Evolutionary conservation across 805 yeast genomes (phyloP).

Genomic region (Zygosaccharomyces kombuchaensis): DNA sequence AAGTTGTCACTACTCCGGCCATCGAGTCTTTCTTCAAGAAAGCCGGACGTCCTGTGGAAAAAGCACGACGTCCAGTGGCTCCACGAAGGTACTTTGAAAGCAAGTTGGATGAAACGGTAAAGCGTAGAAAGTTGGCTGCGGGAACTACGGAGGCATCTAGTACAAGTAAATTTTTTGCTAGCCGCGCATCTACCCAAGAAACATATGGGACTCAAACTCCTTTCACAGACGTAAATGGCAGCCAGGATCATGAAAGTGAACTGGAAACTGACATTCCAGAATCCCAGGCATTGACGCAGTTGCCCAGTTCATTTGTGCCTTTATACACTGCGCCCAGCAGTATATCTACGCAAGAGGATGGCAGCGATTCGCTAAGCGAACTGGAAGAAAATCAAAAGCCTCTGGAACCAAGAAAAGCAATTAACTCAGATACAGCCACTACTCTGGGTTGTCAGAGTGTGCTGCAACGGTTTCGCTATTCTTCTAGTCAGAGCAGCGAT

Average conservation of each 20-base stretch:
- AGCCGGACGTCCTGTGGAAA: background rate
- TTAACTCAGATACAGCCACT: background rate
- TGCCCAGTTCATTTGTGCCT: constrained; percentile 20
- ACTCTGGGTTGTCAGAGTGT: constrained; percentile 4
- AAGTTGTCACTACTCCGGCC: constrained; percentile 4
- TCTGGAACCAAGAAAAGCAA: background rate
- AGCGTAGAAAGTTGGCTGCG: constrained; percentile 21
- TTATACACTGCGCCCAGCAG: constrained; percentile 1
- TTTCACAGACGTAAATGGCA: constrained; percentile 4
- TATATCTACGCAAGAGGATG: constrained; percentile 5
- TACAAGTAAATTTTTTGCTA: constrained; percentile 18
- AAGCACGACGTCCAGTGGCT: constrained; percentile 1
- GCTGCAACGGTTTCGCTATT: constrained; percentile 14
- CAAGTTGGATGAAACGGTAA: constrained; percentile 20
- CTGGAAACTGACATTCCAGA: constrained; percentile 29
- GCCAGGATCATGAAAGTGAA: constrained; percentile 11
- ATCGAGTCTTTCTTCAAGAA: constrained; percentile 26
- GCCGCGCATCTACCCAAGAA: background rate
- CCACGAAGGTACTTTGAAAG: constrained; percentile 9
- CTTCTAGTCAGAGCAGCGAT: constrained; percentile 3
- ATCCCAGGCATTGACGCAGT: constrained; percentile 26
- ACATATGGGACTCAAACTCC: background rate
- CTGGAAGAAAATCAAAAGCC: constrained; percentile 9
- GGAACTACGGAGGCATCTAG: background rate
- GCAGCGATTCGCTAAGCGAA: constrained; percentile 16